A percentile compares a stretch with the other conserved stretches of the same genome.
These are phyloP conservation scores for Pythium monospermum DNA, from an alignment of 352 stramenopile species.

Conservation along the genomic window DNA sequence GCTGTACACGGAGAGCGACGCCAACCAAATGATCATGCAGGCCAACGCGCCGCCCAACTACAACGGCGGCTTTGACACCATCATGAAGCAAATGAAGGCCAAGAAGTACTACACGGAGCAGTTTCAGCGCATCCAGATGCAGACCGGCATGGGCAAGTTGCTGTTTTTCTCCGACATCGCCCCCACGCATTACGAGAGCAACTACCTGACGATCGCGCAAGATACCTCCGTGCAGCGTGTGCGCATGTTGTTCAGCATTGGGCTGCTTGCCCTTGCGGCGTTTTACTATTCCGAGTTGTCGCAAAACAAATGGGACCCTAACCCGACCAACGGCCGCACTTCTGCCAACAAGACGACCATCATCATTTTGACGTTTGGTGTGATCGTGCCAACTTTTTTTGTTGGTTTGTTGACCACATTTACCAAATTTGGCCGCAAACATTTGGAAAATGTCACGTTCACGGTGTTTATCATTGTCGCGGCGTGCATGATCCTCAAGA, in stretches of 20 bases:
- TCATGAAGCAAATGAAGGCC: constrained; percentile 75
- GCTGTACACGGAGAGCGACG: constrained; percentile 50
- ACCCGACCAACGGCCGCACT: constrained; percentile 27
- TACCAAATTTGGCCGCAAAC: constrained; percentile 34
- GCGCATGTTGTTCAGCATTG: constrained; percentile 55
- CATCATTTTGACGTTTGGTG: constrained; percentile 50
- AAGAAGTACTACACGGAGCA: constrained; percentile 77
- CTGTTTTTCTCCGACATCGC: constrained; percentile 59
- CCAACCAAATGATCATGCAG: constrained; percentile 59
- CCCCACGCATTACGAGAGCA: constrained; percentile 57
- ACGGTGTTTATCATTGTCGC: constrained; percentile 56
- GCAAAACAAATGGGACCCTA: constrained; percentile 35
- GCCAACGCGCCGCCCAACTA: constrained; percentile 69
- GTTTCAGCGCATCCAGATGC: constrained; percentile 75
- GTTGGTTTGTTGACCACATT: constrained; percentile 53
- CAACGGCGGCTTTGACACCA: constrained; percentile 55
- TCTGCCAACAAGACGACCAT: constrained; percentile 38
- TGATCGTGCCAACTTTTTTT: constrained; percentile 50
- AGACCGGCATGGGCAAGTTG: constrained; percentile 58
- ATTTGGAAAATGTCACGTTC: constrained; percentile 64
- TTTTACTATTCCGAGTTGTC: constrained; percentile 57
- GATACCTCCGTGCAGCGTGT: constrained; percentile 45
- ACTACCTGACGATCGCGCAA: constrained; percentile 54
- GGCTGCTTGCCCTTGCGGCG: constrained; percentile 41
- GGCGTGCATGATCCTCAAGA: constrained; percentile 71